Evolutionary conservation across 108 stramenopile species (phyloP).

Genomic region (Seminavis robusta): DNA sequence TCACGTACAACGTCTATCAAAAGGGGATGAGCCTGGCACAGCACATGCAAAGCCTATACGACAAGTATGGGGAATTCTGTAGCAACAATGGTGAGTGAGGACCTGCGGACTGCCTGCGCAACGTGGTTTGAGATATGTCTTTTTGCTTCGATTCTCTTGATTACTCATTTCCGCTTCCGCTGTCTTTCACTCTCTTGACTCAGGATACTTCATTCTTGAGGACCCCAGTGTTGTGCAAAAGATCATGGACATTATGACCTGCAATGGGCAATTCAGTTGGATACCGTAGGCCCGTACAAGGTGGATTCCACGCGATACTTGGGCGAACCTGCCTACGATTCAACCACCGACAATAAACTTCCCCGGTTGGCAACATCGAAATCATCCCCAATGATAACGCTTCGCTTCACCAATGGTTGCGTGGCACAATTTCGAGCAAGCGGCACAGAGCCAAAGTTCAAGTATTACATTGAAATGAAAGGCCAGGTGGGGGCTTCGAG

Average conservation of each 20-base stretch:
- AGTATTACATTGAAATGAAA: constrained; percentile 93
- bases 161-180: too few species aligned
- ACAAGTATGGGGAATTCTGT: constrained; percentile 91
- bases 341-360: constrained; percentile 64
- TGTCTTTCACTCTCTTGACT: too few species aligned
- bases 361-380: constrained; percentile 79
- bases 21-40: constrained; percentile 51
- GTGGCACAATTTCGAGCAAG: constrained; percentile 93
- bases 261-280: constrained; percentile 62
- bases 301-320: constrained; percentile 85
- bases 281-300: constrained; percentile 58
- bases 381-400: constrained; percentile 91
- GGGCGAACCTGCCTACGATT: constrained; percentile 84
- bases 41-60: constrained; percentile 75
- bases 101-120: background rate
- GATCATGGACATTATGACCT: constrained; percentile 80
- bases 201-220: constrained; percentile 83
- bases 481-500: constrained; percentile 77
- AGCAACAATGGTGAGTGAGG: constrained; percentile 56
- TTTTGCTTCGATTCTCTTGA: background rate
- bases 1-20: constrained; percentile 63
- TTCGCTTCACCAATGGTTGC: constrained; percentile 90
- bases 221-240: constrained; percentile 65
- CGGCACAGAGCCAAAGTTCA: constrained; percentile 99
- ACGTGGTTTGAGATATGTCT: background rate